Evolutionary conservation across 192 early-diverging fungal species (phyloP).

Genomic region (Backusella tarrabulga): DNA sequence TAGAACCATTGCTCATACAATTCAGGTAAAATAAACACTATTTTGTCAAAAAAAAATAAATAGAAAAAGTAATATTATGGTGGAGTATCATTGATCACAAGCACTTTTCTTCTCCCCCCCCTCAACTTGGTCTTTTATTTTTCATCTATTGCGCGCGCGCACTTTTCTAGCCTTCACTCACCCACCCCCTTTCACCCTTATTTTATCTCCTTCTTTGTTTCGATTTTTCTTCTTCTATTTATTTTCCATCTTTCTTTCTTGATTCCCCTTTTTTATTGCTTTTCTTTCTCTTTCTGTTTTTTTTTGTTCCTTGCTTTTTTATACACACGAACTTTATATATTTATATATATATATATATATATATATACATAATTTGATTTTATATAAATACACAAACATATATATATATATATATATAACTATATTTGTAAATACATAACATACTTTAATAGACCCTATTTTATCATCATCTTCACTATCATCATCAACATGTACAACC

Average conservation of each 20-base stretch:
- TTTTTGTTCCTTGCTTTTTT: background rate
- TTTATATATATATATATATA: background rate
- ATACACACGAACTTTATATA: background rate
- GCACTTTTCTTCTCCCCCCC: background rate
- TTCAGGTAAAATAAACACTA: background rate
- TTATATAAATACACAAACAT: background rate
- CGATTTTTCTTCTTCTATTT: slow-evolving; percentile 8
- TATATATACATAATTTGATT: slow-evolving; percentile 1
- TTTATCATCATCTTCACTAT: background rate
- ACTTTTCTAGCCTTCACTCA: background rate
- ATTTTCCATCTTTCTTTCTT: background rate
- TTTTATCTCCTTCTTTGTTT: slow-evolving; percentile 17
- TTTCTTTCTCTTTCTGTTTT: background rate
- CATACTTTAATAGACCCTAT: background rate
- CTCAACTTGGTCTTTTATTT: background rate
- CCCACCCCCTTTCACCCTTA: slow-evolving; percentile 6
- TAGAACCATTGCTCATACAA: background rate
- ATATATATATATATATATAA: background rate
- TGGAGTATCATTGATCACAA: background rate
- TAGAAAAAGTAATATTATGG: background rate
- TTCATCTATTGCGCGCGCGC: background rate
- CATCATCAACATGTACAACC: background rate
- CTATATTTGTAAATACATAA: background rate
- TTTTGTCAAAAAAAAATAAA: background rate
- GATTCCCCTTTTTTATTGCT: background rate